phyloP scores from a whole-genome alignment of 164 flowering plant species.

The Piper betle region DNA sequence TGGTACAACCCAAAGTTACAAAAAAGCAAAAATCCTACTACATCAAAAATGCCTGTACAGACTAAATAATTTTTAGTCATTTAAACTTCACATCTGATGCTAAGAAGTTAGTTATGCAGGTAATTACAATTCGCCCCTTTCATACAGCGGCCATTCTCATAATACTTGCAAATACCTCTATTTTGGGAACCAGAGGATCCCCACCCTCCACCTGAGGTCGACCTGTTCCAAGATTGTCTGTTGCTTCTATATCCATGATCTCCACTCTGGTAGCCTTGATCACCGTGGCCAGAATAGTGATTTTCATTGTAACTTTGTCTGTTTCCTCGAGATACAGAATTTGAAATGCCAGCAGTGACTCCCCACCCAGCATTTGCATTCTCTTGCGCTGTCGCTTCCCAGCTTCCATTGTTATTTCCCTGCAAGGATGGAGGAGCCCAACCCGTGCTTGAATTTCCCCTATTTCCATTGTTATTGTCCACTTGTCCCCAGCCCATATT shows the following conservation, averaged over 20 bases:
- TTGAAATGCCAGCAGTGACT: slow-evolving; percentile 10
- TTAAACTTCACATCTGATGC: not conserved
- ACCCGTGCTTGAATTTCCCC: slow-evolving; percentile 1
- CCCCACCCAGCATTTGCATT: slow-evolving; percentile 7
- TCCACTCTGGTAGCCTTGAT: slow-evolving; percentile 28
- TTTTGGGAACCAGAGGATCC: slow-evolving; percentile 23
- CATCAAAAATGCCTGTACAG: slow-evolving; percentile 11
- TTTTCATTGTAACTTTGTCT: slow-evolving; percentile 30
- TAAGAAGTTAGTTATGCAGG: slow-evolving; percentile 26
- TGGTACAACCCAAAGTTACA: not conserved
- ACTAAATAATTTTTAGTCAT: not conserved
- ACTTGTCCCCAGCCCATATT: not conserved
- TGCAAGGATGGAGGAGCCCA: not conserved
- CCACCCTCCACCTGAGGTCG: slow-evolving; percentile 26
- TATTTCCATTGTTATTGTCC: not conserved
- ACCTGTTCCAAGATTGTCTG: slow-evolving; percentile 33
- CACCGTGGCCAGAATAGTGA: slow-evolving; percentile 29
- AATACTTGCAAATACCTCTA: slow-evolving; percentile 40
- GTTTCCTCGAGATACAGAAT: slow-evolving; percentile 27
- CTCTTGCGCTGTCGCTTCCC: slow-evolving; percentile 26
- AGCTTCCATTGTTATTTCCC: slow-evolving; percentile 17
- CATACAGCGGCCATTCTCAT: slow-evolving; percentile 57
- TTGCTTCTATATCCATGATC: slow-evolving; percentile 35
- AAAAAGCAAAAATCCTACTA: slow-evolving; percentile 7
- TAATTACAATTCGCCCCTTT: slow-evolving; percentile 62